phyloP scores from a whole-genome alignment of 164 flowering plant species.

The Macadamia integrifolia region DNA sequence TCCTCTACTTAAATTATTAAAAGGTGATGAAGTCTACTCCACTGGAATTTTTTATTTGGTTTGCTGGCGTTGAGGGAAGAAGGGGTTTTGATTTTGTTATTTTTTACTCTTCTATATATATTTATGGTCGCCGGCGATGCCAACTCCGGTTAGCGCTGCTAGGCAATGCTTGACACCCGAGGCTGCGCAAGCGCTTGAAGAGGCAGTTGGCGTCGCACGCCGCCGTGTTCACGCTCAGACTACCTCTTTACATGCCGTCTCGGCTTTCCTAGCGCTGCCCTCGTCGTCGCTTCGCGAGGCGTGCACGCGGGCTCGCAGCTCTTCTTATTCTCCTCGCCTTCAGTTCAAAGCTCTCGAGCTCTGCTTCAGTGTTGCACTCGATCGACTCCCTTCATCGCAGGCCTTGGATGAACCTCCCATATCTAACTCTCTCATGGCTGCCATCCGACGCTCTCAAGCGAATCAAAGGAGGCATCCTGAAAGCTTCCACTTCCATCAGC shows the following conservation, averaged over 20 bases:
- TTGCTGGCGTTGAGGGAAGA: neutral
- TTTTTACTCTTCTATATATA: neutral
- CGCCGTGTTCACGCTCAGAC: conserved; percentile 76
- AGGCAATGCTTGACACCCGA: conserved; percentile 70
- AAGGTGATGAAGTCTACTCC: conserved; percentile 16
- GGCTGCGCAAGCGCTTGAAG: conserved; percentile 65
- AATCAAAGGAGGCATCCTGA: conserved; percentile 69
- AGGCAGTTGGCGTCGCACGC: conserved; percentile 64
- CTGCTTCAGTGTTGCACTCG: conserved; percentile 67
- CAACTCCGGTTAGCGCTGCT: conserved; percentile 73
- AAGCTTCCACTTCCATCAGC: conserved; percentile 48
- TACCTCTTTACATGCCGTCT: conserved; percentile 67
- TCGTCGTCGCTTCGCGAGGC: conserved; percentile 62
- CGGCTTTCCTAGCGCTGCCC: conserved; percentile 51
- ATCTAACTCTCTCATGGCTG: conserved; percentile 90
- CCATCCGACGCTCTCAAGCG: conserved; percentile 81
- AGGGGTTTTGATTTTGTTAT: too few species aligned
- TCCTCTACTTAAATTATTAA: neutral
- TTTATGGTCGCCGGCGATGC: conserved; percentile 55
- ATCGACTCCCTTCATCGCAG: conserved; percentile 53
- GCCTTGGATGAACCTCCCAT: conserved; percentile 50
- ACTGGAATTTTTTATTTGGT: conserved; percentile 8
- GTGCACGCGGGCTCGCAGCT: conserved; percentile 44
- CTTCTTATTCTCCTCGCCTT: conserved; percentile 46
- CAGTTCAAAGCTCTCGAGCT: conserved; percentile 79